Evolutionary conservation across 257 asterid genomes (phyloP), one percentile per base, ranked within the genome.

Genomic region (Solanum medicagineum): DNA sequence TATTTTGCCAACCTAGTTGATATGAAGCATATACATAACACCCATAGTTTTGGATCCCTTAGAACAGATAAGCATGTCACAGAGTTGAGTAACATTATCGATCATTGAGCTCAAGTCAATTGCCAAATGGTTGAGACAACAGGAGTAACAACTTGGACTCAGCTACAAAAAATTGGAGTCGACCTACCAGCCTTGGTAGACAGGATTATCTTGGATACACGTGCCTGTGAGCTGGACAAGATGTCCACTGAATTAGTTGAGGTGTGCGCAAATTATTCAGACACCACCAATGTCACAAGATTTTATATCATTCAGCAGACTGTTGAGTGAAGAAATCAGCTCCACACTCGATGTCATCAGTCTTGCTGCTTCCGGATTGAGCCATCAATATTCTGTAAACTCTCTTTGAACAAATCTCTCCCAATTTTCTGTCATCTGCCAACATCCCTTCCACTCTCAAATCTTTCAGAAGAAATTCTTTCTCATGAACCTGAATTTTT

Each of bases 331-430:
- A 97, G 91, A 97, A 90, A 91, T 92, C 98, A 44, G 99, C 98
- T n/a, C 98, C 99, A 42, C 90, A 86, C 87, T 97, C 98, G 29
- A 93, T 98, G 68, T 97, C 98, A 81, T 95, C 98, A 1, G 99
- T 93, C 86, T 87, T 91, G 86, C 93, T 92, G 89, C 86, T 92
- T 84, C 95, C 98, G 12, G 87, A 80, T 89, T 95, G 94, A 85
- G 98, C 99, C 99, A 92, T 95, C 81, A 97, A 92, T 84, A 95
- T 87, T 85, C 99, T 90, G 88, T 95, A 96, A 42, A 96, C 91
- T 92, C 99, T 92, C 94, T 94, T 94, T 3, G 99, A 96, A 87
- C 99, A 96, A 82, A 95, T 88, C 88, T 95, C 98, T 0, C 99
- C 99, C 69, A 96, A 81, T 85, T 97, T 94, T 87, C 98, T 93